A percentile compares a stretch with the other conserved stretches of the same genome.
phyloP scores from a whole-genome alignment of 306 rosid species.

The Ormosia emarginata region DNA sequence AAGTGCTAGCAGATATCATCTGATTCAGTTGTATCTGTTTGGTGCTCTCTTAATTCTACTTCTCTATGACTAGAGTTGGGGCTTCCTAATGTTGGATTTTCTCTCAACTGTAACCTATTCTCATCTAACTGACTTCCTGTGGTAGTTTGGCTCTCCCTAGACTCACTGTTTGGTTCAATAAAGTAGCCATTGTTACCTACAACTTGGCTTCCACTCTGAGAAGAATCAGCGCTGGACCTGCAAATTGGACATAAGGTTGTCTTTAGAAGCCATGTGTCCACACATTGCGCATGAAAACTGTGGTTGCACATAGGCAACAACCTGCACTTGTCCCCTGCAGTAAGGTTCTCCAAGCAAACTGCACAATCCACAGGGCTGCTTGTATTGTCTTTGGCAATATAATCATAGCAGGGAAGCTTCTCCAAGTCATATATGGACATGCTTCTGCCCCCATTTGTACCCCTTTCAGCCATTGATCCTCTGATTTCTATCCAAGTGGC shows the following conservation, averaged over 20 bases:
- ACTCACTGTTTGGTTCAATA: conserved; percentile 8
- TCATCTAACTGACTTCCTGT: conserved; percentile 10
- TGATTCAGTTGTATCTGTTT: background rate
- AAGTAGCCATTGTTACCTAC: conserved; percentile 1
- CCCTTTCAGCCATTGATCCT: conserved; percentile 19
- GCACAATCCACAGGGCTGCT: conserved; percentile 53
- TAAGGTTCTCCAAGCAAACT: conserved; percentile 64
- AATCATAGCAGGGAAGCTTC: conserved; percentile 65
- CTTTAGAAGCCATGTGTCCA: conserved; percentile 59
- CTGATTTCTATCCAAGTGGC: conserved; percentile 32
- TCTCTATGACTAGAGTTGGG: background rate
- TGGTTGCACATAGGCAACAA: conserved; percentile 55
- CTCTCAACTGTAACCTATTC: conserved; percentile 11
- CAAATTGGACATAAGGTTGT: conserved; percentile 61
- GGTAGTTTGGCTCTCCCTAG: conserved; percentile 17
- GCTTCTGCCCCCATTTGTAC: conserved; percentile 14
- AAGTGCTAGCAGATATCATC: background rate
- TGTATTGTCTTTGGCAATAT: conserved; percentile 30
- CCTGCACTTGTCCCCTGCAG: conserved; percentile 59
- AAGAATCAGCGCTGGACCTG: conserved; percentile 33
- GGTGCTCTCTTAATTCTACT: conserved; percentile 18
- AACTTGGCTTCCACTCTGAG: background rate
- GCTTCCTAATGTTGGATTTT: conserved; percentile 10
- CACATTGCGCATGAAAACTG: conserved; percentile 61
- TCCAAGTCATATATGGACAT: conserved; percentile 50